Evolutionary conservation across 768 basidiomycete species (phyloP), one percentile per base, ranked within the genome.

Genomic region (Panaeolus papilionaceus): DNA sequence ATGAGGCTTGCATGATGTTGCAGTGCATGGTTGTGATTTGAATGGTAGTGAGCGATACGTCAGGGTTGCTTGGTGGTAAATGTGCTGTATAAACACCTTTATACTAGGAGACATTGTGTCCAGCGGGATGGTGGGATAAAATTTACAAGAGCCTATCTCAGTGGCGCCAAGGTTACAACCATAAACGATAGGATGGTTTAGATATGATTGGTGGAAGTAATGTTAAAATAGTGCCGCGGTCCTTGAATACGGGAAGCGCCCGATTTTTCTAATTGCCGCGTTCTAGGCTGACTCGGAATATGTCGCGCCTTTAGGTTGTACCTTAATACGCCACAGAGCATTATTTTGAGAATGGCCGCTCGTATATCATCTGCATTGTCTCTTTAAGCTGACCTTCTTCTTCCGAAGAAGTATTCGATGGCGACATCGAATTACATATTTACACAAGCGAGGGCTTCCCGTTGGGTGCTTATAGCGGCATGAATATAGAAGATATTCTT

Each of bases 161-260:
- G 47, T 49, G 47, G 47, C 47, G 47, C 47, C 8, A 49, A 49
- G n/a, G 16, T 6, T 20, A 9, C 8, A 49, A 20, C 20, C 14
- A 49, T 49, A 49, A 49, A 58, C 14, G 28, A 33, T 4, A 37
- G 11, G 11, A 7, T 51, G 47, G 47, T 26, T 10, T 51, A 10
- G 54, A 58, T 33, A 2, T 58, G 54, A 58, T 58, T 58, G 54
- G 54, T 37, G 54, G 54, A 37, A 14, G 20, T 58, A 58, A 4
- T 58, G 26, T 0, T 58, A n/a, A 58, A 28, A 20, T 49, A 23
- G 47, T 49, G 47, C 23, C 47, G 47, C 33, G 33, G 54, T 11
- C 7, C 33, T 28, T 58, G 54, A 58, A 58, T 58, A 16, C 20
- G 33, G 12, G 54, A 58, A 58, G 54, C 54, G 54, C 54, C 54